These are phyloP conservation scores for Coprinopsis cinerea DNA, from an alignment of 768 basidiomycete species.

Conservation along the genomic window DNA sequence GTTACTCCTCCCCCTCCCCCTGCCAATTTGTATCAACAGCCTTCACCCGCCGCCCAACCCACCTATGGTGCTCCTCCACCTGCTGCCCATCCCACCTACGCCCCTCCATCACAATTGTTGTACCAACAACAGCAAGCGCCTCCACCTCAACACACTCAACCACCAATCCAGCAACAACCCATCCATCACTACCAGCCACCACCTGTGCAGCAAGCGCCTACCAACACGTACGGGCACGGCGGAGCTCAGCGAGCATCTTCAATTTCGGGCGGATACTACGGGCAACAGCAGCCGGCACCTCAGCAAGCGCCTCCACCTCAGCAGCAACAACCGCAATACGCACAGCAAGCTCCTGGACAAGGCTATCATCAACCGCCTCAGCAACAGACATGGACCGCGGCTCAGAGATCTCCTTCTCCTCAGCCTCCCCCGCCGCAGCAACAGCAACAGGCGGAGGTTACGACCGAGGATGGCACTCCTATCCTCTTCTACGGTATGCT, in stretches of 20 bases:
- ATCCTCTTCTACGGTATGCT: conserved; percentile 89
- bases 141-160: conserved; percentile 4
- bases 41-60: conserved; percentile 26
- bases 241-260: not conserved
- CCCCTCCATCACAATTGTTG: conserved; percentile 7
- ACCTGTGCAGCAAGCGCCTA: conserved; percentile 13
- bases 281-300: conserved; percentile 9
- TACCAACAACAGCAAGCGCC: conserved; percentile 14
- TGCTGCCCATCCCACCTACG: conserved; percentile 25
- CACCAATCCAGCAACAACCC: conserved; percentile 24
- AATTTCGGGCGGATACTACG: not conserved
- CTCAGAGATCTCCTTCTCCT: conserved; percentile 38
- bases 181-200: conserved; percentile 19
- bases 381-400: conserved; percentile 21
- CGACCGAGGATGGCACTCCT: conserved; percentile 74
- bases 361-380: conserved; percentile 25
- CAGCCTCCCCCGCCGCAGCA: conserved; percentile 21
- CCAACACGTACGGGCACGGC: not conserved
- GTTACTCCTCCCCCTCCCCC: conserved; percentile 32
- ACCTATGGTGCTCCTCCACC: conserved; percentile 23
- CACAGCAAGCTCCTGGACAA: conserved; percentile 16
- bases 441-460: conserved; percentile 54
- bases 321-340: conserved; percentile 21
- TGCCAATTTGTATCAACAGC: conserved; percentile 29
- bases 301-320: conserved; percentile 14